Evolutionary conservation across 1,284 basidiomycete species (phyloP), one percentile per base, ranked within the genome.

Genomic region (Caloboletus inedulis): DNA sequence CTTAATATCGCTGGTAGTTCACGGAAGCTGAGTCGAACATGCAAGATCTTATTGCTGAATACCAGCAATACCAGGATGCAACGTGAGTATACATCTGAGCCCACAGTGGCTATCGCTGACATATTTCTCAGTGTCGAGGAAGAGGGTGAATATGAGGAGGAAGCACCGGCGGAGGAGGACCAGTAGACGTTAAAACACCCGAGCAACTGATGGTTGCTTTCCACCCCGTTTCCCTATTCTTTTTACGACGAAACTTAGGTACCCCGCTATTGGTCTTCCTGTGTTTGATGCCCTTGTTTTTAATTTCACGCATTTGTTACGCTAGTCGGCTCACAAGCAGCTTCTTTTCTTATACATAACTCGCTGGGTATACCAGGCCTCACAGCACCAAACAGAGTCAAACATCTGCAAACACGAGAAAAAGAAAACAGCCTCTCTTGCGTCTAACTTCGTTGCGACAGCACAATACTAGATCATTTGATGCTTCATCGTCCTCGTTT

Each of bases 1-100:
- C 50, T 47, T 49, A 69, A 51, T 56, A 18, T 58, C 48, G 54
- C 59, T 55, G 64, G 51, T 64, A 84, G 82, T 92, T 92, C 81
- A 94, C 93, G 59, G 94, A 97, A 75, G 93, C 93, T 53, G 93
- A 97, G 76, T 93, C 90, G 61, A 96, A 96, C 82, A 93, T 96
- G 89, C 91, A 94, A 72, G 92, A 94, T 78, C 78, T 95, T 53
- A 89, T 94, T 58, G 91, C 91, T 51, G 91, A 94, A 75, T 94
- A 96, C 77, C 91, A 94, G 74, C 94, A 97, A 76, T 97, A 97
- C 81, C 93, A 96, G 77, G 92, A 94, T 69, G 94, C 94, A 34
- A 91, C 88, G 87, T 90, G 72, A 56, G 88, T 81, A 25, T 44
- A 33, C 35, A 5, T 23, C 3, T n/a, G 2, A 27, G 47, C 8